phyloP scores from a whole-genome alignment of 2,329 filamentous ascomycete genomes.

The Colletotrichum tropicale region DNA sequence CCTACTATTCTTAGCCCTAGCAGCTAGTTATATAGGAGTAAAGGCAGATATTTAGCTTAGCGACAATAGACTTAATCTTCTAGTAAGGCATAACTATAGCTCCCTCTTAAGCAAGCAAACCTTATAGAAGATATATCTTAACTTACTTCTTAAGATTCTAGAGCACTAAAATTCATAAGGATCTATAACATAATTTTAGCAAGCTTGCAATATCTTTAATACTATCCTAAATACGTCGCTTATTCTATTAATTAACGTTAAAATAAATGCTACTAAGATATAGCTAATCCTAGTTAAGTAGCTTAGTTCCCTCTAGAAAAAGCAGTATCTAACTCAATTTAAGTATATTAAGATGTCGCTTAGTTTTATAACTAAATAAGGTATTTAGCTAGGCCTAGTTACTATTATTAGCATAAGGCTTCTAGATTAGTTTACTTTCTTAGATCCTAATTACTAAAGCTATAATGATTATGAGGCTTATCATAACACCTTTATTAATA shows the following conservation, averaged over 20 bases:
- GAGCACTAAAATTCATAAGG: conserved; percentile 45
- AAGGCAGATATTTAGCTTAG: conserved; percentile 74
- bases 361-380: not conserved
- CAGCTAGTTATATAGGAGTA: conserved; percentile 63
- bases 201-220: conserved; percentile 59
- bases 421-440: not conserved
- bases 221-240: conserved; percentile 56
- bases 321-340: conserved; percentile 58
- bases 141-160: conserved; percentile 66
- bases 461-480: conserved; percentile 51
- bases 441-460: conserved; percentile 45
- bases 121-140: conserved; percentile 64
- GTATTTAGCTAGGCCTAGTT: conserved; percentile 48
- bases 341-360: conserved; percentile 43
- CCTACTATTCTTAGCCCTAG: conserved; percentile 66
- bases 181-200: conserved; percentile 45
- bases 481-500: conserved; percentile 70
- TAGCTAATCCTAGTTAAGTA: conserved; percentile 48
- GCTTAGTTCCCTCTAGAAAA: conserved; percentile 61
- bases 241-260: conserved; percentile 72
- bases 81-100: conserved; percentile 66
- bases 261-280: conserved; percentile 56
- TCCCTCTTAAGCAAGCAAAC: conserved; percentile 61
- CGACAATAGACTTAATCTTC: conserved; percentile 47
- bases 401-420: conserved; percentile 73